A percentile compares a stretch with the other conserved stretches of the same genome.
These are phyloP conservation scores for Pseudoturritis turrita DNA, from an alignment of 345 rosid species.

Conservation along the genomic window DNA sequence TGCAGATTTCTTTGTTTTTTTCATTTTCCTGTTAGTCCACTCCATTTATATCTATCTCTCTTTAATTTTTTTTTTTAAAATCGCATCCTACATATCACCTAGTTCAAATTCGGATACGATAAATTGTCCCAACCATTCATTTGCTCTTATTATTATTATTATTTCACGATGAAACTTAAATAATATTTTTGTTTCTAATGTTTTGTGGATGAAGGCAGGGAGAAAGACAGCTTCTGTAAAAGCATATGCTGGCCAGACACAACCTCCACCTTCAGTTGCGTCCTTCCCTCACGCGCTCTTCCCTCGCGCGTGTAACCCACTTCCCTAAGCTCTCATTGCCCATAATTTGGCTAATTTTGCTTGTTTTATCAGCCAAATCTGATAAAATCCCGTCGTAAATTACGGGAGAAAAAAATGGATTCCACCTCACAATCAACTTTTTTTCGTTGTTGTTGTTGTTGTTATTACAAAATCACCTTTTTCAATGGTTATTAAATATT, in stretches of 20 bases:
- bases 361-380: neutral
- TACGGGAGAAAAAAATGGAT: constrained; percentile 24
- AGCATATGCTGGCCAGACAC: constrained; percentile 28
- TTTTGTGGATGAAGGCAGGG: constrained; percentile 25
- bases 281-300: constrained; percentile 5
- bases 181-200: neutral
- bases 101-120: constrained; percentile 10
- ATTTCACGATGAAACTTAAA: neutral
- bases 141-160: neutral
- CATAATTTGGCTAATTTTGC: neutral
- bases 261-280: constrained; percentile 16
- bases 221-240: constrained; percentile 28
- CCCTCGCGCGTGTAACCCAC: neutral
- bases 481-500: neutral
- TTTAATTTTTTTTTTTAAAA: neutral
- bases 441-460: neutral
- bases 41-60: neutral
- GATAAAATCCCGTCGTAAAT: constrained; percentile 9
- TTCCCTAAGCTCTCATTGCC: neutral
- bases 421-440: constrained; percentile 6
- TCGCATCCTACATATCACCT: constrained; percentile 1
- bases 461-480: neutral
- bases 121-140: constrained; percentile 22
- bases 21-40: neutral
- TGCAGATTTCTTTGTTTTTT: constrained; percentile 8